phyloP scores from a whole-genome alignment of 2,329 filamentous ascomycete genomes.

The Penicillium sclerotiorum region DNA sequence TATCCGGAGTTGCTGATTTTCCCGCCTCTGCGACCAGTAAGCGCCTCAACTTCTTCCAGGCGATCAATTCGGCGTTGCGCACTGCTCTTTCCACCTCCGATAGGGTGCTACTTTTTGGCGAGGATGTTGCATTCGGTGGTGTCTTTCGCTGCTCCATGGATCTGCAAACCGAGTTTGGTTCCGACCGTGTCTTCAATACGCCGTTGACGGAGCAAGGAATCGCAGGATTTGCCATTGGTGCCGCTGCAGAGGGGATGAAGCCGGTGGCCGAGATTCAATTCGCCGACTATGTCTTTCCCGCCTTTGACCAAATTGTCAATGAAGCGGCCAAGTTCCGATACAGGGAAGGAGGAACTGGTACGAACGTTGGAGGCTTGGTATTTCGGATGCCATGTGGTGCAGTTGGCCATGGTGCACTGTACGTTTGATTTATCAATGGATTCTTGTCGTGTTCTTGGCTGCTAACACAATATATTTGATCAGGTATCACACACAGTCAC shows the following conservation, averaged over 20 bases:
- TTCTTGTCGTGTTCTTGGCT: too few relatives aligned
- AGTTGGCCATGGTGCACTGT: slow-evolving; percentile 84
- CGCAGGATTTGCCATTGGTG: slow-evolving; percentile 88
- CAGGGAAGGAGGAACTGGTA: slow-evolving; percentile 66
- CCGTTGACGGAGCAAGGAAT: slow-evolving; percentile 94
- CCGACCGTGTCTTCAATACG: slow-evolving; percentile 92
- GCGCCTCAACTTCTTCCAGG: slow-evolving; percentile 90
- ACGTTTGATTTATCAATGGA: slow-evolving; percentile 19
- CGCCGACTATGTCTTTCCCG: slow-evolving; percentile 90
- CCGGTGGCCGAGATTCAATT: slow-evolving; percentile 95
- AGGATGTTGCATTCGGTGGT: slow-evolving; percentile 95
- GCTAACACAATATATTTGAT: not conserved
- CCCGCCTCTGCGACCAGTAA: slow-evolving; percentile 72
- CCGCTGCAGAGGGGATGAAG: slow-evolving; percentile 86
- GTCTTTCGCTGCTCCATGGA: slow-evolving; percentile 96
- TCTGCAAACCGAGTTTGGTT: slow-evolving; percentile 82
- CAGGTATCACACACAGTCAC: slow-evolving; percentile 81
- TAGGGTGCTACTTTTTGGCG: slow-evolving; percentile 86
- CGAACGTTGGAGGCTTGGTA: slow-evolving; percentile 75
- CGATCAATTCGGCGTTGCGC: slow-evolving; percentile 86
- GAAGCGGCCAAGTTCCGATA: slow-evolving; percentile 89
- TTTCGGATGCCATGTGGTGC: slow-evolving; percentile 88
- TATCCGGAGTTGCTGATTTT: slow-evolving; percentile 73
- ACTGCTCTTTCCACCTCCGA: slow-evolving; percentile 82
- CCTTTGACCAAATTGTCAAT: slow-evolving; percentile 92